Evolutionary conservation across 495 filamentous ascomycete genomes (phyloP), one percentile per base, ranked within the genome.

Genomic region (Neurospora pannonica): DNA sequence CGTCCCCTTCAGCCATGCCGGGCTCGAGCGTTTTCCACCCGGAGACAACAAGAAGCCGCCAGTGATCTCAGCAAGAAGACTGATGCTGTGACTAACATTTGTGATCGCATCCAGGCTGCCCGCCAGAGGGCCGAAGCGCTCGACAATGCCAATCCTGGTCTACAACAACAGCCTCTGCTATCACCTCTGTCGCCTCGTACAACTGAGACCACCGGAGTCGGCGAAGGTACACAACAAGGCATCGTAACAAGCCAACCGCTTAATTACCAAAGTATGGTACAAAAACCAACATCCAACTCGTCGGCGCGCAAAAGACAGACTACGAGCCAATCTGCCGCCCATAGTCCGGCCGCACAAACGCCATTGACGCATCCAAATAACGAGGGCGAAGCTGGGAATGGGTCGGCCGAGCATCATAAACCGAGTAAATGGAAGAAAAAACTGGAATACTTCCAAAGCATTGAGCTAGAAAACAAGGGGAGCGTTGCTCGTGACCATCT

Each of bases 381-480:
- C 38, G 69, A 34, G 36, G 43, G 71, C 38, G 40, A 73, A 43
- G 74, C 72, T 39, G 72, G 40, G 13, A 72, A 71, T 40, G 67
- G 60, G 74, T 40, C 34, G 8, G 72, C 46, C 31, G 39, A 69
- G 15, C 54, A 70, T 21, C 70, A 77, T 28, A 71, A 79, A n/a
- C 76, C 79, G 70, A 77, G 73, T 48, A 79, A 78, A 78, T 80
- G 83, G 76, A 82, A 80, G 77, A 54, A 79, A 40, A 74, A 87
- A 7, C 78, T 93, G 42, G 88, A 89, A 31, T 92, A 91, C 75
- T 93, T 95, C 77, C 93, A 92, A 71, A 91, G 89, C 62, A 87
- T 99, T 70, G 95, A 98, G 80, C 83, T 99, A 62, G 96, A 99
- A 80, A 99, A 98, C 77, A 98, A 98, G 81, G 97, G 95, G 19